Conservation (phyloP, 148 eudicot genomes). For the Fallopia convolvulus region DNA sequence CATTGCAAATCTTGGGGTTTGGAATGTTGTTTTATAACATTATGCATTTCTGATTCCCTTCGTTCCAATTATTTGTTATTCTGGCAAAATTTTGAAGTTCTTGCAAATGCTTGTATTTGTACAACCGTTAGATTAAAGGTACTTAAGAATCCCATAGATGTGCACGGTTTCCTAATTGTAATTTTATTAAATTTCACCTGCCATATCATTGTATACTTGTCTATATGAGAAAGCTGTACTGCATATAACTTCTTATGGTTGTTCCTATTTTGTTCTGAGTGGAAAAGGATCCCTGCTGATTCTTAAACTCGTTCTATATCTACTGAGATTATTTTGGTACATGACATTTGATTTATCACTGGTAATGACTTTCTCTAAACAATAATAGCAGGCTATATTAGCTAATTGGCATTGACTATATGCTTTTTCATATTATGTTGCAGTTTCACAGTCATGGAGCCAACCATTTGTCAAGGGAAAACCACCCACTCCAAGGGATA, state of each 20-base stretch:
- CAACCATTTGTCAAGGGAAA: slow-evolving; percentile 54
- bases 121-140: too few relatives aligned
- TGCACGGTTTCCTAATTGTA: neutral
- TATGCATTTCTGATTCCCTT: neutral
- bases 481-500: slow-evolving; percentile 80
- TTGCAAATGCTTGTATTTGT: too few relatives aligned
- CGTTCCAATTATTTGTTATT: neutral
- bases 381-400: neutral
- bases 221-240: neutral
- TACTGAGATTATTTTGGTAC: neutral
- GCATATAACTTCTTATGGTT: neutral
- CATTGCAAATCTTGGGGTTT: neutral
- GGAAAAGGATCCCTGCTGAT: neutral
- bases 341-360: neutral
- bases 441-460: slow-evolving; percentile 64
- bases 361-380: neutral
- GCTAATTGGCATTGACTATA: neutral
- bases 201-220: neutral
- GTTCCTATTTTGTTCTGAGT: neutral
- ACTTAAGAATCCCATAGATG: neutral
- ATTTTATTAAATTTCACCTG: neutral
- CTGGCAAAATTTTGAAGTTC: neutral
- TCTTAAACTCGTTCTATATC: neutral
- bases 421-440: slow-evolving; percentile 8
- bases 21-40: neutral